Evolutionary conservation across 768 basidiomycete genomes (phyloP).

Genomic region (Tricholomella constricta): DNA sequence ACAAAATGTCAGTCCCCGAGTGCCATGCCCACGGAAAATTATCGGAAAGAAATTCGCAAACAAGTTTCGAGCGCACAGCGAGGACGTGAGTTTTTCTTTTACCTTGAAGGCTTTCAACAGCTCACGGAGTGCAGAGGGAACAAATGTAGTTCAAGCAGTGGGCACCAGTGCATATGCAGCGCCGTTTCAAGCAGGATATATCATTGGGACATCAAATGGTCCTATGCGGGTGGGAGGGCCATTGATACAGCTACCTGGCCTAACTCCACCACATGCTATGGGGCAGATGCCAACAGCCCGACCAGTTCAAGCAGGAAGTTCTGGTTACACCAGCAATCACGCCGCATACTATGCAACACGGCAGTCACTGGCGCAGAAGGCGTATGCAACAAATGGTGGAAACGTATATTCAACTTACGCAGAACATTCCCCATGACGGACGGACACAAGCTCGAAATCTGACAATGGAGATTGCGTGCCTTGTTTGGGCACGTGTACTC

Average conservation of each 20-base stretch:
- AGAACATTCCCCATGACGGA: conserved; percentile 14
- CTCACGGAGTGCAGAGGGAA: neutral
- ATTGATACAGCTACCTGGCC: neutral
- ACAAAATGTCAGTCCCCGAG: neutral
- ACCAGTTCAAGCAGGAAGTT: neutral
- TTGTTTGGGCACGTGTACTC: conserved; percentile 21
- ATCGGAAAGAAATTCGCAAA: neutral
- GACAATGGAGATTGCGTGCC: conserved; percentile 19
- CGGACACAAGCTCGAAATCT: conserved; percentile 17
- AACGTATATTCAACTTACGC: neutral
- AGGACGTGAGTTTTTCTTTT: neutral
- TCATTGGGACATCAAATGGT: neutral
- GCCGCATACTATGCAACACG: neutral
- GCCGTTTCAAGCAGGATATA: neutral
- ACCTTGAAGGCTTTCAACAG: neutral
- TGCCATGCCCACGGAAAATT: neutral
- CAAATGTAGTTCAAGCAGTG: neutral
- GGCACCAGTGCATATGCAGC: neutral
- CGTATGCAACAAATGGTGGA: conserved; percentile 2
- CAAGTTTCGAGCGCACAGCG: neutral
- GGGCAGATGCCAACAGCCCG: neutral
- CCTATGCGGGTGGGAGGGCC: neutral
- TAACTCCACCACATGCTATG: neutral
- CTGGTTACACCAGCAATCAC: neutral
- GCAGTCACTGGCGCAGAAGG: neutral